Evolutionary conservation across 495 filamentous ascomycete species (phyloP).

Genomic region (Baudoinia panamericana): DNA sequence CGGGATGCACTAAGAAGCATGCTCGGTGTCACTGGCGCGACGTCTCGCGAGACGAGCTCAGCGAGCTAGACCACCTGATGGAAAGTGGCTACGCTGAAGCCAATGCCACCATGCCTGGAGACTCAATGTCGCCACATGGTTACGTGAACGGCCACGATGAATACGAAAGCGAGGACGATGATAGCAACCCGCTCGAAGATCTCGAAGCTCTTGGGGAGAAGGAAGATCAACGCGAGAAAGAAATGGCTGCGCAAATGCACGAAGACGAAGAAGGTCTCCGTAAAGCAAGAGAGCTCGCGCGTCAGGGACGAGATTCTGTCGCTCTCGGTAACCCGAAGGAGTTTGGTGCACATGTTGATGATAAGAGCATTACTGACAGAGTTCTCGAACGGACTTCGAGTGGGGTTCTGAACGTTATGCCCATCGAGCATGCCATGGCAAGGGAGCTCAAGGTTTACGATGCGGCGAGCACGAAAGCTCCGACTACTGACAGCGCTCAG

Average conservation of each 20-base stretch:
- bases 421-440: too few relatives aligned
- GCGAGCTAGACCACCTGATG: conserved; percentile 17
- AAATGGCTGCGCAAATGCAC: conserved; percentile 1
- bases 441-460: too few relatives aligned
- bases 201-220: conserved; percentile 18
- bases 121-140: not conserved
- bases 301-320: conserved; percentile 17
- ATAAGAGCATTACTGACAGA: too few relatives aligned
- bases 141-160: conserved; percentile 6
- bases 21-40: conserved; percentile 74
- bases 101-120: not conserved
- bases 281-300: conserved; percentile 11
- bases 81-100: not conserved
- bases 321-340: too few relatives aligned
- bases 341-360: too few relatives aligned
- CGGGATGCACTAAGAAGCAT: conserved; percentile 79
- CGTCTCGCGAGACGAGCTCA: conserved; percentile 56
- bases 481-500: too few relatives aligned
- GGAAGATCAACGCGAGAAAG: conserved; percentile 11
- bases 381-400: too few relatives aligned
- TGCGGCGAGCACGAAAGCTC: too few relatives aligned
- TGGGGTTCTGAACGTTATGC: too few relatives aligned
- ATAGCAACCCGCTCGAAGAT: conserved; percentile 20
- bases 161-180: conserved; percentile 17
- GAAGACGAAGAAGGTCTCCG: conserved; percentile 19